Base-by-base conservation (phyloP, 306 rosid genomes). In the Ormosia emarginata region DNA sequence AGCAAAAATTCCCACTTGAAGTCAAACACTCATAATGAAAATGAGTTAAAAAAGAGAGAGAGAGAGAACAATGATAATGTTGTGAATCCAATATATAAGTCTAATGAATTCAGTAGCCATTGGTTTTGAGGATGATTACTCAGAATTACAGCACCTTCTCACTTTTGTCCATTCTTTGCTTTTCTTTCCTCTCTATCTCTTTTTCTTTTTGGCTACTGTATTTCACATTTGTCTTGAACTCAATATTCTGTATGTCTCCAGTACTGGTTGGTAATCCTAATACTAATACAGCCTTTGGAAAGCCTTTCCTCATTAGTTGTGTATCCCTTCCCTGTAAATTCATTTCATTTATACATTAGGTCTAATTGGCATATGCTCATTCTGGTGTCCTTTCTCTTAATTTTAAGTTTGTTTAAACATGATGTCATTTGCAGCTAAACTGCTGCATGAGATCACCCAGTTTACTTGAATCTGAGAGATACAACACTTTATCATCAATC, bases 391-490 rank as follows among this genome's bases (percentile, higher is more conserved):
- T 55, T 77, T 43, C 17, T 18, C 67, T 8, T 18, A 53, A 13
- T 39, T 40, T 13, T 10, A 57, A 32, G 61, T 47, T 49, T 61
- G 72, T 56, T 75, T 65, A 13, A 41, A 55, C 37, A 64, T 7
- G 69, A 50, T 15, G 50, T 30, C 67, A 40, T 52, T 41, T 65
- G 37, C 61, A 30, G 7, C 18, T n/a, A 68, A 57, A 41, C 18
- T 55, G 10, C 9, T 2, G 10, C 76, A n/a, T 4, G 8, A 18
- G 46, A 63, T 77, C 50, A 47, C 29, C 30, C 63, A 63, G 34
- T 72, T 64, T 40, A 14, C 33, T 64, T 33, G 68, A 77, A 62
- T 78, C 8, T 40, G 18, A 69, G 79, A 83, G 11, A 52, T 59
- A 8, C 17, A 46, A 7, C 11, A 40, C 39, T 8, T 70, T 61